Conservation (phyloP, 805 yeast genomes). For the Candida ortonii region DNA sequence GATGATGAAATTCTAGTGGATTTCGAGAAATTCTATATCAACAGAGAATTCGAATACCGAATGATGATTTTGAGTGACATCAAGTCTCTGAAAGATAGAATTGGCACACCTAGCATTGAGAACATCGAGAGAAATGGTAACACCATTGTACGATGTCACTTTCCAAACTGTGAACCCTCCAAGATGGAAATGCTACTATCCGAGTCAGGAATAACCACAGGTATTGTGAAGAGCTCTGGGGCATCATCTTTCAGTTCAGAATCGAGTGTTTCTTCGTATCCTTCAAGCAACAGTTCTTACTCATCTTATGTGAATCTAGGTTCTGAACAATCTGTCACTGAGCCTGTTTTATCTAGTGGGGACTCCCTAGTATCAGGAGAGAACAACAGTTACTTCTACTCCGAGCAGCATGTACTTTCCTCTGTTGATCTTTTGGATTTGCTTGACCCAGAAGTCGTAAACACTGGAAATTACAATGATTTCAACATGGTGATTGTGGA, state of each 20-base stretch:
- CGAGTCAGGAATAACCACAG: constrained; percentile 60
- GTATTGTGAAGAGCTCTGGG: constrained; percentile 39
- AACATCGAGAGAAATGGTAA: constrained; percentile 40
- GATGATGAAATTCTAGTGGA: constrained; percentile 42
- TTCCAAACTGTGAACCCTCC: constrained; percentile 65
- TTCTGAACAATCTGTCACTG: too few species aligned
- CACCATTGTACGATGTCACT: constrained; percentile 46
- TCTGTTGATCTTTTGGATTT: constrained; percentile 15
- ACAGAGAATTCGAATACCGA: constrained; percentile 18
- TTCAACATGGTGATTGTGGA: constrained; percentile 8
- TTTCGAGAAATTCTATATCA: constrained; percentile 32
- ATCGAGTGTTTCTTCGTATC: too few species aligned
- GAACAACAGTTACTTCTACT: constrained; percentile 7
- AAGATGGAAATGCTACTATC: constrained; percentile 54
- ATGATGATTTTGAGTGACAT: constrained; percentile 20
- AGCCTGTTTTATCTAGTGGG: constrained; percentile 12
- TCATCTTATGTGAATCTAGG: too few species aligned
- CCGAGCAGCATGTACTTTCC: constrained; percentile 17
- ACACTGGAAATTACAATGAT: constrained; percentile 11
- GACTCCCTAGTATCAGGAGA: constrained; percentile 15
- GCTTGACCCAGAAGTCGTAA: constrained; percentile 9
- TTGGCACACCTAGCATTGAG: constrained; percentile 47
- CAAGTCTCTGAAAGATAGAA: constrained; percentile 20
- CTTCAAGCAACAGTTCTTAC: too few species aligned
- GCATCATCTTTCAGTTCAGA: background rate